Base-by-base conservation (phyloP, 2,329 filamentous ascomycete species). In the Phyllosticta capitalensis region DNA sequence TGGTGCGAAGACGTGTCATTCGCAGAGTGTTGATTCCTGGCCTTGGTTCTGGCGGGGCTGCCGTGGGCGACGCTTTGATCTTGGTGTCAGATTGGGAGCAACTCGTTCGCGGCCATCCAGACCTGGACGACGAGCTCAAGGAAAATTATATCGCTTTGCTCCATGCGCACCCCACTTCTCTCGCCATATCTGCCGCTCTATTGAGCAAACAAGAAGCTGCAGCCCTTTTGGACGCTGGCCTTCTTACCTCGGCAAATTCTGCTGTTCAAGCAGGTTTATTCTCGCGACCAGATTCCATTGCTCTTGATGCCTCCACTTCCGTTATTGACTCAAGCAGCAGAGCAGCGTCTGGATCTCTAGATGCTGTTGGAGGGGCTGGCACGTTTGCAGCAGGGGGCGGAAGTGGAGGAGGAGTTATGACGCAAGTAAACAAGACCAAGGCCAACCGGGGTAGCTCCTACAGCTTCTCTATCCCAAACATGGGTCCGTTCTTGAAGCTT, bases 341-440 rank as follows among this genome's bases (percentile, higher is more conserved):
- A 63, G 84, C 86, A 21, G 83, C 86, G 5, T 86, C 88, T 0
- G 88, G 88, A 14, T 85, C 84, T 2, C 67, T 87, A 1, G 85
- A 78, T 6, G 86, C 88, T 1, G 83, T 90, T 0, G 88, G 88
- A 1, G 87, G 87, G 4, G 73, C 77, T n/a, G 82, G 82, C 20
- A 86, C 83, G 2, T 75, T 89, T 67, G 79, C 79, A 54, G 82
- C 80, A 2, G 86, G 87, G 17, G 87, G 87, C 9, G 77, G 79
- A 57, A 77, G 64, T 20, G 63, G 65, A 9, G 65, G 63, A 7
- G 64, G 64, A 5, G 53, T 63, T 2, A 52, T 62, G 1, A 48
- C 62, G 9, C 58, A 45, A 28, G 51, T 54, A 28, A 54, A 14
- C 19, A 52, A 59, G n/a, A 51, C 14, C 38, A 51, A 45, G 33